phyloP scores from a whole-genome alignment of 768 basidiomycete species.

The Rhodotorula paludigena region DNA sequence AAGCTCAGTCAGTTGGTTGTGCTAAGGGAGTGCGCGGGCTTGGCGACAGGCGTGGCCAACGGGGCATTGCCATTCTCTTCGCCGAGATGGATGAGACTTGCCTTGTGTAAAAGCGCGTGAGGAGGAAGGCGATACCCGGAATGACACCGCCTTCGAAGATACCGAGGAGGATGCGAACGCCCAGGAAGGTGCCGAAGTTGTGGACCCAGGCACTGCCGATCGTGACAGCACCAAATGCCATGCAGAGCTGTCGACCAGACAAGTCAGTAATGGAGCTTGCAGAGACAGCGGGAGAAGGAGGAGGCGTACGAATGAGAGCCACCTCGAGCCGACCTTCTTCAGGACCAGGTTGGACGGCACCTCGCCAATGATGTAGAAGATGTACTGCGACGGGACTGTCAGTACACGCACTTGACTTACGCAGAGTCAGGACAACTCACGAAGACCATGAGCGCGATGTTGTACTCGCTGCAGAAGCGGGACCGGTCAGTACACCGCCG shows the following conservation, averaged over 20 bases:
- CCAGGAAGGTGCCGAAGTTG: constrained; percentile 25
- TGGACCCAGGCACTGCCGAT: constrained; percentile 25
- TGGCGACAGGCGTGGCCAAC: neutral
- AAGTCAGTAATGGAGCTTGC: neutral
- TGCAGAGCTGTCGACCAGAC: constrained; percentile 1
- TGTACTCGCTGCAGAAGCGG: neutral
- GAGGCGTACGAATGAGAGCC: constrained; percentile 18
- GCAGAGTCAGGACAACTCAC: neutral
- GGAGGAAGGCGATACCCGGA: constrained; percentile 34
- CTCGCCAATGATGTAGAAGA: constrained; percentile 33
- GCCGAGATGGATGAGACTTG: too few species aligned
- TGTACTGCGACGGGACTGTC: constrained; percentile 1
- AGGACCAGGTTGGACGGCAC: constrained; percentile 29
- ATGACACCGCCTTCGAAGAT: constrained; percentile 34
- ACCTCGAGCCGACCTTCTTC: constrained; percentile 29
- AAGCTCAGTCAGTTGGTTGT: neutral
- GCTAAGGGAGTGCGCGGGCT: too few species aligned
- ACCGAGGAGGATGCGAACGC: constrained; percentile 24
- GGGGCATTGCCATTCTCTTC: neutral
- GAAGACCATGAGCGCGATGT: constrained; percentile 7
- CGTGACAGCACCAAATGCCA: constrained; percentile 25
- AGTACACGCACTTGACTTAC: too few species aligned
- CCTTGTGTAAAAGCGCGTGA: constrained; percentile 28
- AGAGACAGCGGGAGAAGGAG: neutral
- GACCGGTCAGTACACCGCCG: neutral